Base-by-base conservation (phyloP, 2,329 filamentous ascomycete genomes). In the Cladosporium sp. region DNA sequence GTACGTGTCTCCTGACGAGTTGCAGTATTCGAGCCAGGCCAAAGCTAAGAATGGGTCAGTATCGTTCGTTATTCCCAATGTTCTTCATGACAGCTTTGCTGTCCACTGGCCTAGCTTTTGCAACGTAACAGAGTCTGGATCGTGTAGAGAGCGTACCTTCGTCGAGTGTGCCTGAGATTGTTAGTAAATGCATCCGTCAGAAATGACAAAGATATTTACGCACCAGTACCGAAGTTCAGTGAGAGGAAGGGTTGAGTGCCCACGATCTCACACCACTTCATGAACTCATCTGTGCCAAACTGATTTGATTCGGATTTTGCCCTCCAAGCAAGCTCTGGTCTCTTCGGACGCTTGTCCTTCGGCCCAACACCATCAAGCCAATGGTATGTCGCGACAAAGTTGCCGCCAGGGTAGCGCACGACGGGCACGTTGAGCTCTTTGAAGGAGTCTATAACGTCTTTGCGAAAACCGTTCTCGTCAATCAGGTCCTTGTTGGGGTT, bases 11-110 rank as follows among this genome's bases (percentile, higher is more conserved):
- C 80, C 78, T n/a, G 81, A 83, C 2, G 85, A 86, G 74, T 94
- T 94, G 78, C 90, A 94, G 77, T 94, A 94, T 70, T 94, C 90
- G 19, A 94, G 78, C 90, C 90, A 94, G 10, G 80, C 88, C 32
- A 93, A 78, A 35, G 82, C 82, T 82, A 62, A 10, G 19, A 4
- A 25, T 19, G 3, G 13, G 39, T 57, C 12, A 57, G 54, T 25
- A 1, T 17, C 28, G 15, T 28, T 28, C 15, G 1, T 20, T 13
- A 15, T 6, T 42, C 15, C 1, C 19, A 15, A 10, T 2, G 42
- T 8, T 28, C 22, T 45, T 28, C 4, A 4, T 28, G 1, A 25
- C 9, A 3, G 0, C 15, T 45, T 5, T 24, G 12, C 3, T 42
- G 19, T 3, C 15, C 1, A 24, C 19, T 20, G 10, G 7, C 13